phyloP scores from a whole-genome alignment of 371 early-diverging fungal genomes.

The Hamiltosporidium tvaerminnensis region DNA sequence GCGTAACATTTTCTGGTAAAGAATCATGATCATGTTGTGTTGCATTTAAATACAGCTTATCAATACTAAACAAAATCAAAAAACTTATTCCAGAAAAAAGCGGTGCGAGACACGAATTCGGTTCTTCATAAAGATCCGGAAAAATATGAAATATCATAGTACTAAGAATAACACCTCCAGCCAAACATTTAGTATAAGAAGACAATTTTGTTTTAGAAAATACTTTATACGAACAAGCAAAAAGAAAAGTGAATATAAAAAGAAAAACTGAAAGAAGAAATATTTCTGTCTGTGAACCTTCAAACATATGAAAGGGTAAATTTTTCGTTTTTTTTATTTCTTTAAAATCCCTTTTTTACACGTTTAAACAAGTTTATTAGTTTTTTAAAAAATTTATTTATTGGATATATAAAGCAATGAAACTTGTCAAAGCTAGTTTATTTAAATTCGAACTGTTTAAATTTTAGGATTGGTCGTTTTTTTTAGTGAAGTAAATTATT shows the following conservation, averaged over 20 bases:
- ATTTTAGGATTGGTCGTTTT: too few species aligned
- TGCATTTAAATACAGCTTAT: constrained; percentile 37
- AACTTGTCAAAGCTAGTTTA: too few species aligned
- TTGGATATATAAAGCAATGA: too few species aligned
- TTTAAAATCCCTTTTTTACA: too few species aligned
- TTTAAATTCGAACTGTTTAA: too few species aligned
- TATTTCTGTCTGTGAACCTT: too few species aligned
- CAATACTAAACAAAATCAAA: constrained; percentile 30
- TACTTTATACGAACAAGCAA: constrained; percentile 24
- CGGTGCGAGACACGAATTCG: constrained; percentile 7
- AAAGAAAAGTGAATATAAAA: constrained; percentile 32
- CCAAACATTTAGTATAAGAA: constrained; percentile 37
- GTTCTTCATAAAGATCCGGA: constrained; percentile 27
- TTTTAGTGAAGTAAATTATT: too few species aligned
- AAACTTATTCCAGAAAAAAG: constrained; percentile 29
- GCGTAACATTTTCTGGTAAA: not conserved
- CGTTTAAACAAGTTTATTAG: too few species aligned
- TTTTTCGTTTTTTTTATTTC: too few species aligned
- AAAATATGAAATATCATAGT: constrained; percentile 40
- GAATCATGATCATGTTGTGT: not conserved
- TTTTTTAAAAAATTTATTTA: too few species aligned
- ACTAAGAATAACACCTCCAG: constrained; percentile 39
- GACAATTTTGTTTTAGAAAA: constrained; percentile 18
- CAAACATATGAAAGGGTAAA: too few species aligned
- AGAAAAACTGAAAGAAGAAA: constrained; percentile 4